These are phyloP conservation scores for Tephrocybe sp. DNA, from an alignment of 768 basidiomycete genomes.

Conservation along the genomic window DNA sequence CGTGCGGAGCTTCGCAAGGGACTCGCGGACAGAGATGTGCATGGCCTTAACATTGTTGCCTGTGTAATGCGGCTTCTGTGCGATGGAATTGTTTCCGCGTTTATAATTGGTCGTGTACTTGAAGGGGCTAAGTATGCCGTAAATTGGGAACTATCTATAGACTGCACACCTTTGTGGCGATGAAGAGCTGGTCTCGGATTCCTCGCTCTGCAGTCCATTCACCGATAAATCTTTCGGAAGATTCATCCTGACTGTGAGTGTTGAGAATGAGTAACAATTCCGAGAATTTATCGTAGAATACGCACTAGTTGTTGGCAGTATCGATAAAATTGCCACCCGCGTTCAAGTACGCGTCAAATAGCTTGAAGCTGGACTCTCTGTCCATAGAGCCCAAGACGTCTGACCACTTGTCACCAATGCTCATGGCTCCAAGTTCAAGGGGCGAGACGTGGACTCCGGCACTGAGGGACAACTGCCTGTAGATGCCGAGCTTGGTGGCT, in stretches of 20 bases:
- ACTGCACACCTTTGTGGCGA: slow-evolving; percentile 38
- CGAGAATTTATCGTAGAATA: not conserved
- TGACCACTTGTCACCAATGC: slow-evolving; percentile 39
- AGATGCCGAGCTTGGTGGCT: slow-evolving; percentile 31
- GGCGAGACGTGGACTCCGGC: slow-evolving; percentile 52
- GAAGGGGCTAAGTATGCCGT: not conserved
- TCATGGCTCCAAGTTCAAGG: slow-evolving; percentile 49
- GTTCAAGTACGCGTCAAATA: slow-evolving; percentile 40
- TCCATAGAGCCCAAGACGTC: slow-evolving; percentile 29
- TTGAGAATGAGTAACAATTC: not conserved
- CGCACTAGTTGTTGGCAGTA: slow-evolving; percentile 39
- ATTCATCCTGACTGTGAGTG: slow-evolving; percentile 33
- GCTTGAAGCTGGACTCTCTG: slow-evolving; percentile 37
- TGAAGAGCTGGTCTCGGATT: slow-evolving; percentile 44
- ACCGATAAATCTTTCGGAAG: slow-evolving; percentile 44
- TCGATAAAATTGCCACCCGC: slow-evolving; percentile 44
- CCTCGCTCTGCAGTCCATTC: slow-evolving; percentile 44
- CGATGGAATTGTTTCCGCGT: slow-evolving; percentile 6
- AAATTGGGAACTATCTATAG: not conserved
- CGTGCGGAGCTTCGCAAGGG: slow-evolving; percentile 42
- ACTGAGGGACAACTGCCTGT: slow-evolving; percentile 36
- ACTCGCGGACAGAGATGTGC: slow-evolving; percentile 34
- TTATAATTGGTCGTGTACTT: slow-evolving; percentile 19
- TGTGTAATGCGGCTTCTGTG: slow-evolving; percentile 17
- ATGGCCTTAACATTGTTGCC: slow-evolving; percentile 47